Conservation (phyloP, 2,329 filamentous ascomycete genomes). For the Aspergillus fructus region DNA sequence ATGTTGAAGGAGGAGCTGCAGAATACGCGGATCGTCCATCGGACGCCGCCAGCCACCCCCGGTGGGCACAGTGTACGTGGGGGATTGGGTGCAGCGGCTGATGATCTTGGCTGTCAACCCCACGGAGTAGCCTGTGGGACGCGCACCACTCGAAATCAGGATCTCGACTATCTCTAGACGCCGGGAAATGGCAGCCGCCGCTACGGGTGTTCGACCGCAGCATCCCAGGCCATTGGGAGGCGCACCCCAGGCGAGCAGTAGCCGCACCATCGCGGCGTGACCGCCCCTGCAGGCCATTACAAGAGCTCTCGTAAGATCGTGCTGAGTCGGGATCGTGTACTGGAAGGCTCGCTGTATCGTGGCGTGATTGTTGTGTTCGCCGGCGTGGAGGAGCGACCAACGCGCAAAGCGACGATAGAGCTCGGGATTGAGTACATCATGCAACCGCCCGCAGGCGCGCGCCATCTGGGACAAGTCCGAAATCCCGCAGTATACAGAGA, state of each 20-base stretch:
- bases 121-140: no score
- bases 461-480: background rate
- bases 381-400: background rate
- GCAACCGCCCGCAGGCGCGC: background rate
- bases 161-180: background rate
- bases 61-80: background rate
- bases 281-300: background rate
- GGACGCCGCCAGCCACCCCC: background rate
- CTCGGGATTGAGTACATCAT: background rate
- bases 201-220: accelerated
- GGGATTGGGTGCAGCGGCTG: background rate
- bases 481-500: background rate
- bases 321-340: background rate
- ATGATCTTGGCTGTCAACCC: no score
- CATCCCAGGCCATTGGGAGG: background rate
- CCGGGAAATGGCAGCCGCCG: background rate
- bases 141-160: background rate
- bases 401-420: background rate
- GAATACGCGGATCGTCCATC: background rate
- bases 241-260: background rate
- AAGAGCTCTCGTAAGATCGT: background rate
- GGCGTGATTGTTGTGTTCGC: background rate
- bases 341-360: background rate
- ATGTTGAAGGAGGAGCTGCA: background rate
- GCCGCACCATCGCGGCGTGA: background rate